A percentile compares a stretch with the other conserved stretches of the same genome.
phyloP scores from a whole-genome alignment of 2,329 filamentous ascomycete species.

The Epichloe coenophiala region DNA sequence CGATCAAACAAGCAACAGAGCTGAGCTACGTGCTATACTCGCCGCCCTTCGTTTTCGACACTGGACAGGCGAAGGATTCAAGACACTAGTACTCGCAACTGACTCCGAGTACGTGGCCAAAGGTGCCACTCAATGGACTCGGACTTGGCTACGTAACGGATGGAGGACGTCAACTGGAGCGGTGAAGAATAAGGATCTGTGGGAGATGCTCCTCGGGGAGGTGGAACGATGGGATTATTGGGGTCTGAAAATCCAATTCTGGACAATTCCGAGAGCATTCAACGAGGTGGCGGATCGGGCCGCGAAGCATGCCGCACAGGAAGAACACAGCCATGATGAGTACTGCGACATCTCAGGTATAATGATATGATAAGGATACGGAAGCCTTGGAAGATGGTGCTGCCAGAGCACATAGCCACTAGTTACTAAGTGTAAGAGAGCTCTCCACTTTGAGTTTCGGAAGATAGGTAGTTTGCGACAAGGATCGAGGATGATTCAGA shows the following conservation, averaged over 20 bases:
- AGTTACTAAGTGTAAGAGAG: no score
- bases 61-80: neutral
- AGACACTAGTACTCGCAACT: neutral
- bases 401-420: neutral
- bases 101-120: neutral
- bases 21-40: neutral
- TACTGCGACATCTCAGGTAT: rapidly evolving
- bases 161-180: neutral
- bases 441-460: no score
- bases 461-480: no score
- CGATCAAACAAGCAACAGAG: neutral
- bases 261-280: neutral
- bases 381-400: neutral
- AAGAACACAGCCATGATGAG: neutral
- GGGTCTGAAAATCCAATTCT: neutral
- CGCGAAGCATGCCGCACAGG: neutral
- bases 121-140: neutral
- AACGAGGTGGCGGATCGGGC: neutral
- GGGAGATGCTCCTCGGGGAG: neutral
- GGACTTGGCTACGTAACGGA: neutral
- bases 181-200: neutral
- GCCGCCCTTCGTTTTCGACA: neutral
- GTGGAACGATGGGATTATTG: neutral
- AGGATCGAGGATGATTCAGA: no score
- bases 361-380: neutral